Evolutionary conservation across 768 basidiomycete species (phyloP).

Genomic region (Trametes cingulata): DNA sequence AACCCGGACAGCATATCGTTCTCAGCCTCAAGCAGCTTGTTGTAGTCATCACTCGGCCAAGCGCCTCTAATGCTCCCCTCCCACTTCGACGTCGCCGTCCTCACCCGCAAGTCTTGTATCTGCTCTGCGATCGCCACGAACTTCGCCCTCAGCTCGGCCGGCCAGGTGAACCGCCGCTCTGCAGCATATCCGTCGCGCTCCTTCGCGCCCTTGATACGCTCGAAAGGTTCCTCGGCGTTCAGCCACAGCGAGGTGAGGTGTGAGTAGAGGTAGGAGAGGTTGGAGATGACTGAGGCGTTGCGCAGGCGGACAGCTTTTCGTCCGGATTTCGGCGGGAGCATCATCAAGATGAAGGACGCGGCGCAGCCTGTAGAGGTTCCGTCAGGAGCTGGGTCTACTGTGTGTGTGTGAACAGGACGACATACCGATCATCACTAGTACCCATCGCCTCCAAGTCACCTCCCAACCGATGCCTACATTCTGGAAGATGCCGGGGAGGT

Average conservation of each 20-base stretch:
- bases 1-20: conserved; percentile 40
- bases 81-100: conserved; percentile 44
- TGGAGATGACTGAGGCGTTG: conserved; percentile 43
- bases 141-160: conserved; percentile 30
- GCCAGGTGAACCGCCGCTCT: conserved; percentile 25
- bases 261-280: conserved; percentile 44
- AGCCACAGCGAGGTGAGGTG: conserved; percentile 47
- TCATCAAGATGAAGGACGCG: conserved; percentile 54
- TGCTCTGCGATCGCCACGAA: conserved; percentile 36
- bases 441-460: conserved; percentile 53
- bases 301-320: conserved; percentile 47
- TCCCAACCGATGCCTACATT: conserved; percentile 55
- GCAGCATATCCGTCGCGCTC: neutral
- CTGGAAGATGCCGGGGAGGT: conserved; percentile 40
- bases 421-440: conserved; percentile 52
- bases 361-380: conserved; percentile 38
- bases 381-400: neutral
- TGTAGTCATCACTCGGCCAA: conserved; percentile 54
- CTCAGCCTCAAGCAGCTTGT: conserved; percentile 41
- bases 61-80: conserved; percentile 52
- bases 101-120: conserved; percentile 35
- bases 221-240: conserved; percentile 17
- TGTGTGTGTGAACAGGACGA: neutral
- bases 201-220: conserved; percentile 9
- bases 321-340: conserved; percentile 52